phyloP scores from a whole-genome alignment of 805 yeast genomes.

The Candida patagonica region DNA sequence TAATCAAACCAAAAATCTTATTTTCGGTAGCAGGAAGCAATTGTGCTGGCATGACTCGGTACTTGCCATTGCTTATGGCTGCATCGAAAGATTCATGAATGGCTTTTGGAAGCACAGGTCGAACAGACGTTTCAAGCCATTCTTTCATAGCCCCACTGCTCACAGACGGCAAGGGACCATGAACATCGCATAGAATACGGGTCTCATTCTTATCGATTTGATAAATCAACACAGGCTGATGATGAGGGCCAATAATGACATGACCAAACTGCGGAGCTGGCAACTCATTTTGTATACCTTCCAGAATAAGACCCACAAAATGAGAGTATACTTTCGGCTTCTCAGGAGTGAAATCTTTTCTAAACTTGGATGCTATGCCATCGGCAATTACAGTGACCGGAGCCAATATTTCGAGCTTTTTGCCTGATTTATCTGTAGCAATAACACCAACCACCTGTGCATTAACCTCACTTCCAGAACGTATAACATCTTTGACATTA shows the following conservation, averaged over 20 bases:
- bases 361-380: conserved; percentile 88
- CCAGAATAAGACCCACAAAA: conserved; percentile 74
- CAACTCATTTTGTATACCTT: conserved; percentile 48
- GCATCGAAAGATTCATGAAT: conserved; percentile 57
- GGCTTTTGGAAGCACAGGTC: conserved; percentile 57
- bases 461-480: conserved; percentile 34
- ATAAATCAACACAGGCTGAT: conserved; percentile 82
- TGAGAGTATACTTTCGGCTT: conserved; percentile 69
- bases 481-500: conserved; percentile 59
- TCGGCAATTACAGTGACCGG: conserved; percentile 74
- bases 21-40: conserved; percentile 70
- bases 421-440: conserved; percentile 22
- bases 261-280: conserved; percentile 79
- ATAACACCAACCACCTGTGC: conserved; percentile 65
- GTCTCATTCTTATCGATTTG: conserved; percentile 79
- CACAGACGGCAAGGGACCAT: conserved; percentile 66
- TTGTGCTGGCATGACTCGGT: conserved; percentile 90
- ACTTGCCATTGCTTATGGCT: conserved; percentile 51
- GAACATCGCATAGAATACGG: conserved; percentile 80
- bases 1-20: conserved; percentile 61
- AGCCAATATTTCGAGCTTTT: conserved; percentile 41
- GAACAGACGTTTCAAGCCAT: conserved; percentile 52
- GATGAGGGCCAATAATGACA: conserved; percentile 67
- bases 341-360: conserved; percentile 59
- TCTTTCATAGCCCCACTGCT: conserved; percentile 45